These are phyloP conservation scores for Calonectria ilicicola DNA, from an alignment of 2,329 filamentous ascomycete species.

Conservation along the genomic window DNA sequence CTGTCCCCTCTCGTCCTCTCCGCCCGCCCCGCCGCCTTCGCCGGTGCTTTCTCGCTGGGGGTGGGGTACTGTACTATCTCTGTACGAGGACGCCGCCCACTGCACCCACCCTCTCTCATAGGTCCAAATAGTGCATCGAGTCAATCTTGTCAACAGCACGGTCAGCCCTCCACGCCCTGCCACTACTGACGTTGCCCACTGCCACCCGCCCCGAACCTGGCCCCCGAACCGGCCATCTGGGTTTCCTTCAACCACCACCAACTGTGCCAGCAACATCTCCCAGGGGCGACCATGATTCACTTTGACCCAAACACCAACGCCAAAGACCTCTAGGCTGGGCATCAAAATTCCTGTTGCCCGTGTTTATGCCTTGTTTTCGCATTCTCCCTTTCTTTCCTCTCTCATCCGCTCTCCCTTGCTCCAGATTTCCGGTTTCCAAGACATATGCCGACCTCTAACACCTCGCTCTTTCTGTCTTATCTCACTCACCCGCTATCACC, in stretches of 20 bases:
- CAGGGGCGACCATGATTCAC: slow-evolving; percentile 11
- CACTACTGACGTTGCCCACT: slow-evolving; percentile 32
- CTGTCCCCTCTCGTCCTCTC: slow-evolving; percentile 14
- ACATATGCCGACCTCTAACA: slow-evolving; percentile 1
- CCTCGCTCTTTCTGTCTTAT: slow-evolving; percentile 21
- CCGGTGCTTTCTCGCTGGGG: slow-evolving; percentile 16
- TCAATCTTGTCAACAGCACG: slow-evolving; percentile 13
- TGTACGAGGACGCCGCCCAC: neutral
- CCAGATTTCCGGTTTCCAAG: neutral
- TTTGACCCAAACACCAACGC: slow-evolving; percentile 25
- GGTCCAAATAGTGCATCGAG: neutral
- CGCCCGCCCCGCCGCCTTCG: slow-evolving; percentile 13
- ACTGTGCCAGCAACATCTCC: slow-evolving; percentile 23
- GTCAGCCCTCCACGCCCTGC: slow-evolving; percentile 6
- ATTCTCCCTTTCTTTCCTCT: neutral
- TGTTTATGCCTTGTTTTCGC: neutral
- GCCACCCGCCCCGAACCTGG: slow-evolving; percentile 41
- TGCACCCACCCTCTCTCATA: neutral
- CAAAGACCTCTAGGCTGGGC: slow-evolving; percentile 15
- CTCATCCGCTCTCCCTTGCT: neutral
- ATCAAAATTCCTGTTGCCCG: slow-evolving; percentile 9
- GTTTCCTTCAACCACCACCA: slow-evolving; percentile 35
- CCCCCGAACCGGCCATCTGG: slow-evolving; percentile 44
- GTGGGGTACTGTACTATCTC: slow-evolving; percentile 7
- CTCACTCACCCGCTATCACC: slow-evolving; percentile 26